These are phyloP conservation scores for Daedaleopsis nitida DNA, from an alignment of 768 basidiomycete species.

Conservation along the genomic window DNA sequence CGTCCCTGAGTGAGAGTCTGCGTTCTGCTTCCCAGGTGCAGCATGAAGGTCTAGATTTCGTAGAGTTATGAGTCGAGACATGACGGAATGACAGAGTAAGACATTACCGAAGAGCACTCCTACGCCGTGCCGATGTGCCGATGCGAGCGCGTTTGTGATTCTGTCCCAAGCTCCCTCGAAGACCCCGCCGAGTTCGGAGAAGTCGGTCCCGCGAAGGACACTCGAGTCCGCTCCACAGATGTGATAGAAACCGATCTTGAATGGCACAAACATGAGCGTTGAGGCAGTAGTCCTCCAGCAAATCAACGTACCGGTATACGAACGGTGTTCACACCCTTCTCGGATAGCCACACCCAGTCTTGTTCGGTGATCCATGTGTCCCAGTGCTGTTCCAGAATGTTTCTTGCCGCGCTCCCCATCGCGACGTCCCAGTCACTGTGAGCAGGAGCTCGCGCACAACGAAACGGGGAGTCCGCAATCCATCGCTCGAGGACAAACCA, in stretches of 20 bases:
- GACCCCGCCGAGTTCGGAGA: conserved; percentile 48
- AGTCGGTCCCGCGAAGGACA: conserved; percentile 67
- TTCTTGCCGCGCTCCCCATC: conserved; percentile 47
- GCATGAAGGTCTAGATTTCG: conserved; percentile 61
- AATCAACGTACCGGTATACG: conserved; percentile 53
- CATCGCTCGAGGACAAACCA: conserved; percentile 83
- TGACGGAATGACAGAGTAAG: not conserved
- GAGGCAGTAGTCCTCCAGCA: no score
- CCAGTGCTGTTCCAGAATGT: conserved; percentile 48
- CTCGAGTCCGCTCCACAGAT: conserved; percentile 59
- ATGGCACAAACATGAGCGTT: not conserved
- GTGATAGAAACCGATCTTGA: conserved; percentile 77
- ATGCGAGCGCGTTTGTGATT: conserved; percentile 59
- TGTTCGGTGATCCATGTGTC: conserved; percentile 54
- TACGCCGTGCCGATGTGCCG: conserved; percentile 57
- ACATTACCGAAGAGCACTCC: conserved; percentile 69
- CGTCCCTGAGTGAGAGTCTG: conserved; percentile 66
- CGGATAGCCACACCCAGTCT: conserved; percentile 58
- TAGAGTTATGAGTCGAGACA: not conserved
- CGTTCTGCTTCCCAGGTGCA: conserved; percentile 76
- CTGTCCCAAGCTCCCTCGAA: conserved; percentile 70
- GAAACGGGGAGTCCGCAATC: conserved; percentile 66
- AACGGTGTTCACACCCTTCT: conserved; percentile 59
- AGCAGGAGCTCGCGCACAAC: conserved; percentile 49
- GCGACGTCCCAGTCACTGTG: conserved; percentile 76